These are phyloP conservation scores for Penicillium egyptiacum DNA, from an alignment of 495 filamentous ascomycete species.

Conservation along the genomic window DNA sequence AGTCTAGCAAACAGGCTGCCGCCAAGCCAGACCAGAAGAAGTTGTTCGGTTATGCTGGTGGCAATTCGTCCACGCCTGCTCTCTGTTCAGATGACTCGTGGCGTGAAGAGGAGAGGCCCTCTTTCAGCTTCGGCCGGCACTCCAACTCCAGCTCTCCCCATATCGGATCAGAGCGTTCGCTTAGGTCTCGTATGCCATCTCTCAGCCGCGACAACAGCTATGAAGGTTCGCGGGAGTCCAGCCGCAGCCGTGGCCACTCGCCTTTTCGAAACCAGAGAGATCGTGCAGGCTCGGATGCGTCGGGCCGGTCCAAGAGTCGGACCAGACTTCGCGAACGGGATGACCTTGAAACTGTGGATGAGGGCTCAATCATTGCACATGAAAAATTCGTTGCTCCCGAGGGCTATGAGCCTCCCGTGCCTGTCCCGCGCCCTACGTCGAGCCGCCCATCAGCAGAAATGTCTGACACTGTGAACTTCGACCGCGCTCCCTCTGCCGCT, in stretches of 20 bases:
- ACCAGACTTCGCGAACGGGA: constrained; percentile 49
- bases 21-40: constrained; percentile 60
- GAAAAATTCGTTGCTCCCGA: constrained; percentile 29
- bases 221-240: constrained; percentile 44
- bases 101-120: constrained; percentile 47
- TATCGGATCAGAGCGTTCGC: constrained; percentile 34
- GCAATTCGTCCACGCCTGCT: constrained; percentile 55
- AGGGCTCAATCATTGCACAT: constrained; percentile 32
- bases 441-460: constrained; percentile 45
- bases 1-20: constrained; percentile 62
- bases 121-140: constrained; percentile 38
- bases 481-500: constrained; percentile 43
- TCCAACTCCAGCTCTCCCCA: constrained; percentile 47
- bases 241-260: constrained; percentile 40
- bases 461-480: constrained; percentile 31
- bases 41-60: constrained; percentile 66
- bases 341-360: constrained; percentile 44
- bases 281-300: constrained; percentile 62
- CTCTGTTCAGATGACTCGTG: constrained; percentile 42
- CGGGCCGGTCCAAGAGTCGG: constrained; percentile 56
- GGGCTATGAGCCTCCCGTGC: constrained; percentile 28
- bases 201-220: constrained; percentile 36
- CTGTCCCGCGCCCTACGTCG: constrained; percentile 34
- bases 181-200: constrained; percentile 36
- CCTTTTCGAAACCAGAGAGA: constrained; percentile 51